Conservation (phyloP, 1,284 basidiomycete genomes). For the Cutaneotrichosporon sp. region DNA sequence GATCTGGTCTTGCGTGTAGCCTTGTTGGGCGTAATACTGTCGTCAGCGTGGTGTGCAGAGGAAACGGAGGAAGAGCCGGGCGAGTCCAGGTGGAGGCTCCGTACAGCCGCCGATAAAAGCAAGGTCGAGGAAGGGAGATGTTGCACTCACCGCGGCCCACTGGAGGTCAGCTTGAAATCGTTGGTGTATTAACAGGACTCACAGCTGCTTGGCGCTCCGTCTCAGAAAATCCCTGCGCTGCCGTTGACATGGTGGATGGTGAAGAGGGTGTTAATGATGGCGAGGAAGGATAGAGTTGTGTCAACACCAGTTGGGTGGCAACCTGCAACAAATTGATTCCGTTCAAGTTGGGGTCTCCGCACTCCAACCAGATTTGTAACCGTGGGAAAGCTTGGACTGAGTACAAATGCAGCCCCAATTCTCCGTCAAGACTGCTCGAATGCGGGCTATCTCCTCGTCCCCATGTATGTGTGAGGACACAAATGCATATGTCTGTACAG, state of each 20-base stretch:
- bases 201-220: constrained; percentile 7
- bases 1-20: constrained; percentile 43
- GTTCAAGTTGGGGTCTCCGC: background rate
- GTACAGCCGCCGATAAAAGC: constrained; percentile 3
- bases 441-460: too few relatives aligned
- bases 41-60: background rate
- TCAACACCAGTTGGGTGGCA: background rate
- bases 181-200: background rate
- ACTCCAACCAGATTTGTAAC: background rate
- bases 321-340: background rate
- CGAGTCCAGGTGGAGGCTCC: background rate
- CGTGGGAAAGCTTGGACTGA: background rate
- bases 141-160: constrained; percentile 43
- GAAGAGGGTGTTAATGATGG: background rate
- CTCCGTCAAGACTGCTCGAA: too few relatives aligned
- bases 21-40: constrained; percentile 54
- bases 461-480: too few relatives aligned
- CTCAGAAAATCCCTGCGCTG: background rate
- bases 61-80: too few relatives aligned
- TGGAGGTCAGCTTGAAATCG: constrained; percentile 16
- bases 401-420: too few relatives aligned
- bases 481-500: background rate
- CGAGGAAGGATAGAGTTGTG: background rate
- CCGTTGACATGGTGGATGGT: background rate
- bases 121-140: background rate